phyloP scores from a whole-genome alignment of 164 flowering plant genomes.

The Sextonia rubra region DNA sequence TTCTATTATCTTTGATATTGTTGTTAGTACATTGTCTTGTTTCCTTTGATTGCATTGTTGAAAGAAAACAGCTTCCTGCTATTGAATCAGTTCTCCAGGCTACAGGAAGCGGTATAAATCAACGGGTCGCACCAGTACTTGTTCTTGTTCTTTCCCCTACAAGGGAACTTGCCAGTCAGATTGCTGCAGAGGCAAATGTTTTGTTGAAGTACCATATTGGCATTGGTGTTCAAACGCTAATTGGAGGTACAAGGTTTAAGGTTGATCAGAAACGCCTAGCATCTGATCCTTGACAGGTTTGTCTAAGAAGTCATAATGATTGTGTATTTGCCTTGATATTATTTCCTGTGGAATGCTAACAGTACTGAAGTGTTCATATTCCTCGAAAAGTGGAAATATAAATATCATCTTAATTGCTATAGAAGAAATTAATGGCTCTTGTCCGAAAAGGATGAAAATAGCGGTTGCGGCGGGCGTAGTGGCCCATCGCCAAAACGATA shows the following conservation, averaged over 20 bases:
- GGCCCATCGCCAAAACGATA: too few species aligned
- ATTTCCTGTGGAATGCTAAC: too few species aligned
- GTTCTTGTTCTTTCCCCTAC: conserved; percentile 92
- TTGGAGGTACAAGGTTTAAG: conserved; percentile 93
- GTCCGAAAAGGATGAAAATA: too few species aligned
- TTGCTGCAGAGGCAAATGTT: conserved; percentile 88
- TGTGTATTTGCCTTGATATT: not conserved
- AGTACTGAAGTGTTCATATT: too few species aligned
- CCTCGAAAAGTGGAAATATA: too few species aligned
- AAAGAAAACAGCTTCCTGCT: conserved; percentile 93
- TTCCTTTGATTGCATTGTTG: conserved; percentile 27
- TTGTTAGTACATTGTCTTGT: conserved; percentile 10
- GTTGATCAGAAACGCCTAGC: conserved; percentile 82
- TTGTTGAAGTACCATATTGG: conserved; percentile 79
- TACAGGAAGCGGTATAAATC: conserved; percentile 22
- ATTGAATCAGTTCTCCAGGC: conserved; percentile 95
- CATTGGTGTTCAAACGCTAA: conserved; percentile 78
- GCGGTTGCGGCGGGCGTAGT: too few species aligned
- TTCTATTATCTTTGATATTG: conserved; percentile 1
- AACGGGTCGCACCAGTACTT: conserved; percentile 52
- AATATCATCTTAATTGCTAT: too few species aligned
- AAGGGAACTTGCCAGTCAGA: conserved; percentile 94
- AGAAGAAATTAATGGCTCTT: too few species aligned
- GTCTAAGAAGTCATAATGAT: not conserved
- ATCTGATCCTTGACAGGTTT: conserved; percentile 82